phyloP scores from a whole-genome alignment of 2,329 filamentous ascomycete genomes.

The Alternaria gansuensis region DNA sequence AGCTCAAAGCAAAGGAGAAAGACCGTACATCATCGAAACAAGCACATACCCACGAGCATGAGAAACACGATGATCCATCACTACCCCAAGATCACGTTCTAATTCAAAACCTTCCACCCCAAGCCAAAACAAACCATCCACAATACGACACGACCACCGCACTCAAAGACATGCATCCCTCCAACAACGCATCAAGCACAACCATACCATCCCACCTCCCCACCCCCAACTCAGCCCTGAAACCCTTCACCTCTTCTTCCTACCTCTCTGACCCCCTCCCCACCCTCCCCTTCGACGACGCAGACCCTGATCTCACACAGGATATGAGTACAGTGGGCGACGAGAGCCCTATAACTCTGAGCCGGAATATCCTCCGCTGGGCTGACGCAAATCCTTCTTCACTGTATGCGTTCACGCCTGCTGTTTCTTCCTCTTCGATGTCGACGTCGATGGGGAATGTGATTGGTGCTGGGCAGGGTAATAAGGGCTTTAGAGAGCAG shows the following conservation, averaged over 20 bases:
- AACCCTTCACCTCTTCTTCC: conserved; percentile 16
- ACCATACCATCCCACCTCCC: not conserved
- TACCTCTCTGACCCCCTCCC: conserved; percentile 20
- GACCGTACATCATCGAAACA: conserved; percentile 21
- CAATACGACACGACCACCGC: not conserved
- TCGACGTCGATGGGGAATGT: not conserved
- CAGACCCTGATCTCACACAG: conserved; percentile 18
- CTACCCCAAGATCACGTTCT: too few species aligned
- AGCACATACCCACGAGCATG: not conserved
- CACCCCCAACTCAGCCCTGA: not conserved
- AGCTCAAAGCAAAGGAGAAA: conserved; percentile 48
- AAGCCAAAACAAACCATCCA: not conserved
- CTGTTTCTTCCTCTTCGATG: not conserved
- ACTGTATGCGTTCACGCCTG: conserved; percentile 5
- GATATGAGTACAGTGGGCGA: conserved; percentile 34
- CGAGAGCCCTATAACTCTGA: conserved; percentile 47
- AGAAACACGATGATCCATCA: conserved; percentile 1
- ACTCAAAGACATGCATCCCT: not conserved
- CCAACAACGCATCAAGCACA: not conserved
- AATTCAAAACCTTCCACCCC: not conserved
- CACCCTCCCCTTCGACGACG: conserved; percentile 19
- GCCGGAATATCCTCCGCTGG: conserved; percentile 53
- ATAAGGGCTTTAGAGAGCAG: not conserved
- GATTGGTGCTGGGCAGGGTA: not conserved
- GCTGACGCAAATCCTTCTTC: conserved; percentile 46